These are phyloP conservation scores for Guillardia theta DNA, from an alignment of 78 protist species.

Conservation along the genomic window DNA sequence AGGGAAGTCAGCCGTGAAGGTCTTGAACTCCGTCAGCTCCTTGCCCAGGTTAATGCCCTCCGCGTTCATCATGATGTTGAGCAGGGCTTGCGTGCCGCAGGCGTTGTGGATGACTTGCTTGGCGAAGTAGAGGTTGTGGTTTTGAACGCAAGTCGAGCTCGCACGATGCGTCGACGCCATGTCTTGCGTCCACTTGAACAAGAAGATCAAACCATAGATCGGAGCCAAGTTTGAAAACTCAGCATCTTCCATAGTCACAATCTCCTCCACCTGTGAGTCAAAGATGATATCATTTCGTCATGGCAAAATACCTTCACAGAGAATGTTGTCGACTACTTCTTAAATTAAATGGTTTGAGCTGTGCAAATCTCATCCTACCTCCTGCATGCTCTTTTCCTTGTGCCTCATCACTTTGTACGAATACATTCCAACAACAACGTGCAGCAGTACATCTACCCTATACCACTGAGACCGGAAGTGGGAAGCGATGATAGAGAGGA, in stretches of 20 bases:
- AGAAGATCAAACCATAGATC: slow-evolving; percentile 87
- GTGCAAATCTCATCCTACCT: too few relatives aligned
- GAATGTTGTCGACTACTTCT: too few relatives aligned
- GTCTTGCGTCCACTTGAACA: slow-evolving; percentile 84
- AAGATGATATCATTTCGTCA: too few relatives aligned
- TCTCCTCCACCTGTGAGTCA: slow-evolving; percentile 87
- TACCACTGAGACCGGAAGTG: too few relatives aligned
- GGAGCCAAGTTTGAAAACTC: slow-evolving; percentile 47
- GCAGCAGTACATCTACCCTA: too few relatives aligned
- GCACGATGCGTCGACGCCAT: neutral
- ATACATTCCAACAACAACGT: too few relatives aligned
- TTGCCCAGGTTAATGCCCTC: slow-evolving; percentile 74
- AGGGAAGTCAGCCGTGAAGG: slow-evolving; percentile 68
- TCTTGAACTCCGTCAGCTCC: slow-evolving; percentile 68
- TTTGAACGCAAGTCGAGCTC: neutral
- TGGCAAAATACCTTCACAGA: too few relatives aligned
- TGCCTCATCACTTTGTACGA: too few relatives aligned
- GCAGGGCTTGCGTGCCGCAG: slow-evolving; percentile 84
- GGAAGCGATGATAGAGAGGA: too few relatives aligned
- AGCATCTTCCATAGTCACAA: slow-evolving; percentile 74
- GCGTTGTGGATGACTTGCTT: slow-evolving; percentile 85
- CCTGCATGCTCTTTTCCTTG: too few relatives aligned
- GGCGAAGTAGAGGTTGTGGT: neutral
- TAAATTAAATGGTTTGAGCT: too few relatives aligned
- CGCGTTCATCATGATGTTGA: slow-evolving; percentile 82